A percentile compares a stretch with the other conserved stretches of the same genome.
phyloP scores from a whole-genome alignment of 106 monocot species.

The Platanthera guangdongensis region DNA sequence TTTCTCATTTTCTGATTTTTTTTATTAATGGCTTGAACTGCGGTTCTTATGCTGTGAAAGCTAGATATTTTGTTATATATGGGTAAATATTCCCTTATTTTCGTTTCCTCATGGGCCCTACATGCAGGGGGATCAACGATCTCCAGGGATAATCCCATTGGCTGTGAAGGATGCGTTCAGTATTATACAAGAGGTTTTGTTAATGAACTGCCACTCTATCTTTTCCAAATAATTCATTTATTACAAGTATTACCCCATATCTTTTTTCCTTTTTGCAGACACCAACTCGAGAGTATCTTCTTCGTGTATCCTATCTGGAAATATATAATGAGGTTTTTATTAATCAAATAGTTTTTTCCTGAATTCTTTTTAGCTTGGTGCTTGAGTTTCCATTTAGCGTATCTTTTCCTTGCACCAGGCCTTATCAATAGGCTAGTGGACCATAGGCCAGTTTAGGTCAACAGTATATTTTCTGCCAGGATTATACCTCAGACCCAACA shows the following conservation, averaged over 20 bases:
- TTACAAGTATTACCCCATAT: neutral
- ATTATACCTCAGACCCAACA: neutral
- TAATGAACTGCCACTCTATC: neutral
- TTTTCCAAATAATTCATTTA: neutral
- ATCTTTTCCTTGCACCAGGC: neutral
- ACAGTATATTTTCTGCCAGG: neutral
- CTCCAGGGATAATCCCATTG: slow-evolving; percentile 93
- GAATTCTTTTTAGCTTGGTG: neutral
- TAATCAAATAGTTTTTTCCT: neutral
- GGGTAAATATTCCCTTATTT: neutral
- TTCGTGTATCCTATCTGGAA: slow-evolving; percentile 96
- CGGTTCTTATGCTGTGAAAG: neutral
- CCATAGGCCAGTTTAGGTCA: too few relatives aligned
- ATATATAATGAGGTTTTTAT: slow-evolving; percentile 90
- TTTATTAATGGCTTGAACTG: neutral
- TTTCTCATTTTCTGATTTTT: neutral
- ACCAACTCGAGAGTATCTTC: slow-evolving; percentile 87
- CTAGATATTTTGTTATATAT: neutral
- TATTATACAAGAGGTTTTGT: slow-evolving; percentile 85
- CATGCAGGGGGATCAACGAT: slow-evolving; percentile 93
- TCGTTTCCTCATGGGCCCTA: slow-evolving; percentile 4
- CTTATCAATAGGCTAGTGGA: too few relatives aligned
- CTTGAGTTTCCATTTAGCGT: neutral
- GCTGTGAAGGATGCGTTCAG: slow-evolving; percentile 97
- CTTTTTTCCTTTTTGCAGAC: slow-evolving; percentile 41